Evolutionary conservation across 2,329 filamentous ascomycete species (phyloP).

Genomic region (Trichoderma sp.): DNA sequence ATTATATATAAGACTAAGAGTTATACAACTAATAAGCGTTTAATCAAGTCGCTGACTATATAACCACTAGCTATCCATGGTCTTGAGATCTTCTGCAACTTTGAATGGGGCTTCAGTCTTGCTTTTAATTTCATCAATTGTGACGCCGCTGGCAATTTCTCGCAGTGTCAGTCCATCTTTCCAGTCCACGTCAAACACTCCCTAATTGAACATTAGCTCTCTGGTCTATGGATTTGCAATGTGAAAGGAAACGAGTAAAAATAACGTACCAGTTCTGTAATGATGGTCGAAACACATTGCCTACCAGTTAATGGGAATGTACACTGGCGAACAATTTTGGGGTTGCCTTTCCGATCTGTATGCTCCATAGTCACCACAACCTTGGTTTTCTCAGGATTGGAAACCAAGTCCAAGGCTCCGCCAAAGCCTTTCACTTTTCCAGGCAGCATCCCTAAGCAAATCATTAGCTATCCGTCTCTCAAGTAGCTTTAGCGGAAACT

Average conservation of each 20-base stretch:
- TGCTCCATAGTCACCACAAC: conserved; percentile 98
- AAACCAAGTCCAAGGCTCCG: conserved; percentile 91
- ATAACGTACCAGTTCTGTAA: conserved; percentile 73
- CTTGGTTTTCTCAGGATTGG: conserved; percentile 82
- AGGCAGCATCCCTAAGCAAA: conserved; percentile 67
- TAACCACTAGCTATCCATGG: conserved; percentile 56
- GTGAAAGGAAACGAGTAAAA: not conserved
- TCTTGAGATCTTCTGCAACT: conserved; percentile 78
- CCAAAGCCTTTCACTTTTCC: conserved; percentile 93
- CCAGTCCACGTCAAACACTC: conserved; percentile 69
- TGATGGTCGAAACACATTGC: conserved; percentile 85
- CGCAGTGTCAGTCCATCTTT: conserved; percentile 77
- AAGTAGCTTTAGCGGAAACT: too few species aligned
- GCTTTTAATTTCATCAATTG: conserved; percentile 81
- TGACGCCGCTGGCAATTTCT: conserved; percentile 87
- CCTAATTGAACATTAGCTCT: conserved; percentile 34
- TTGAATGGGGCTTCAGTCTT: conserved; percentile 89
- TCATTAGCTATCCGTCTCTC: too few species aligned
- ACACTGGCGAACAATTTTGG: conserved; percentile 95
- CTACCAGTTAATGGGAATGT: conserved; percentile 91
- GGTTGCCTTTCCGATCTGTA: conserved; percentile 90
- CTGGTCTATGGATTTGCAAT: not conserved
- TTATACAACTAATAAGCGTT: too few species aligned
- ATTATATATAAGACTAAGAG: too few species aligned
- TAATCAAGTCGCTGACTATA: too few species aligned